Base-by-base conservation (phyloP, 495 filamentous ascomycete species). In the Immersiella caudata region DNA sequence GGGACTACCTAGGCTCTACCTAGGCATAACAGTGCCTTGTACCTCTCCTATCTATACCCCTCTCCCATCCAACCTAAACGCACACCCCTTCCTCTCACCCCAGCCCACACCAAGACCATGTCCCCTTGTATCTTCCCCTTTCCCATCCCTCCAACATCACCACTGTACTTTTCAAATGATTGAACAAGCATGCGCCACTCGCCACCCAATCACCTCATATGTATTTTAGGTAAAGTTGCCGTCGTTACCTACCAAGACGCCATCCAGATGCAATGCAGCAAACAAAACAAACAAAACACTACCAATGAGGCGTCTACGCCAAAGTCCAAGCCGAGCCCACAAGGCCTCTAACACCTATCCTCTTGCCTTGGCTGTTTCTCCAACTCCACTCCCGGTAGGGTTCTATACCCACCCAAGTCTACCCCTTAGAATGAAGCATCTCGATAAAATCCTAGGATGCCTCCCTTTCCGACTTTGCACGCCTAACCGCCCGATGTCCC, bases 191-290 rank as follows among this genome's bases (percentile, higher is more conserved):
- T 7, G 12, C 52, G 25, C 52, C 52, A 55, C 2, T 24, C 2
- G 6, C 52, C 20, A 14, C 24, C 52, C 20, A 55, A 24, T 5
- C 49, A 52, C 49, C 18, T 22, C 49, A 52, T 22, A 52, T n/a
- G 49, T 4, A 18, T 22, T 22, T 22, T 5, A 52, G 21, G 18
- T 22, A 52, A 52, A n/a, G 49, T n/a, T 52, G 16, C 21, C 49
- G 12, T 22, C 3, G 21, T 24, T 26, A 22, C 52, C 52, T 55
- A 22, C 52, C 52, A 24, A 24, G 25, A 55, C 52, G 20, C 52
- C 52, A 55, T 46, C 52, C 52, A 55, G 21, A 55, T 55, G 52
- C 52, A 55, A 55, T 55, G 52, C 52, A 55, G 12, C 52, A 55
- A 55, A n/a, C n/a, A 22, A 52, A 12, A 3, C 3, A 52, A 52